Evolutionary conservation across 176 grass and related monocot species (phyloP), one percentile per base, ranked within the genome.

Genomic region (Chloris gayana): DNA sequence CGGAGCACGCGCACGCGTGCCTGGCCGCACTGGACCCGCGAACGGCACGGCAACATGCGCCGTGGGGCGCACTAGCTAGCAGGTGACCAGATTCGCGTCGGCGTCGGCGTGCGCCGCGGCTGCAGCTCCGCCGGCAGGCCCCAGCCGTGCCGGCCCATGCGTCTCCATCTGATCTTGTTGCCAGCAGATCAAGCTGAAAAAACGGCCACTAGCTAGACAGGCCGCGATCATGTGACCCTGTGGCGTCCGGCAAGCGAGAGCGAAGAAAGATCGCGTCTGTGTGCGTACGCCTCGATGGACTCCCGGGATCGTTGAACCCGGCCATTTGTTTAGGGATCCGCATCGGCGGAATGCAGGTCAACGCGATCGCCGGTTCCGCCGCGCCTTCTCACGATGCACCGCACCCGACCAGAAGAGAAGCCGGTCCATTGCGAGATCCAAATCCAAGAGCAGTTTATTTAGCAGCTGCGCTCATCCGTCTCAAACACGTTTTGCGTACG

Each of bases 21-120:
- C 37, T 17, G 11, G 30, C 50, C n/a, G 22, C 67, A 14, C 42
- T 37, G 67, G 10, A 7, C 67, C 67, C 21, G 14, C 21, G 14
- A 22, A 9, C 50, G 5, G 19, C 50, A 54, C 19, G 50, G 4
- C 50, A 22, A 17, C 46, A 11, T 11, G 30, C 18, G 71, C 49
- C 71, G 51, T 58, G 72, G 51, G 72, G 32, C 32, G 72, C 73
- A 60, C 34, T 27, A 39, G 32, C 50, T 35, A 35, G 34, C 51
- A 8, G 13, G 8, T 29, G 14, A 27, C 72, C 4, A 63, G 74
- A 64, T 63, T 42, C 58, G 24, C 62, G 61, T 64, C 61, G 26
- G 26, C 60, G 37, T 62, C 74, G 58, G 39, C 74, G 39, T 32
- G 74, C 74, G 22, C 72, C 72, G 73, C 37, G 73, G 24, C 35